These are phyloP conservation scores for Tulasnella sp. DNA, from an alignment of 768 basidiomycete species.

Conservation along the genomic window DNA sequence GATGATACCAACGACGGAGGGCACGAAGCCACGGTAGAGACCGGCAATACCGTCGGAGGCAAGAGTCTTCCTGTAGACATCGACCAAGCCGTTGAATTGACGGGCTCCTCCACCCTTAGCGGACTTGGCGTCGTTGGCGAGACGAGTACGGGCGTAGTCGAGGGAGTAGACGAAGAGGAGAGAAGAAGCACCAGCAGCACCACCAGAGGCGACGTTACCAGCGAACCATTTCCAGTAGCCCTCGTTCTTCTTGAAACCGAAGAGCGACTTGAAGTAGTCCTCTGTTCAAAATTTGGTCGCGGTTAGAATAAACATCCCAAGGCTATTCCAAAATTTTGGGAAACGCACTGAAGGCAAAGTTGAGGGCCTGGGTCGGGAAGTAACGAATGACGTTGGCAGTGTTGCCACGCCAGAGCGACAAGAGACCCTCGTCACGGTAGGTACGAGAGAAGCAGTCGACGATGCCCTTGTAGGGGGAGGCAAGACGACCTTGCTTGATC, in stretches of 20 bases:
- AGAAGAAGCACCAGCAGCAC: conserved; percentile 97
- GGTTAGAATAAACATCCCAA: conserved; percentile 9
- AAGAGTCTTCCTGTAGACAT: conserved; percentile 96
- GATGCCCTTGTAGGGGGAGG: conserved; percentile 94
- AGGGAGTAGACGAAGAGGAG: conserved; percentile 99
- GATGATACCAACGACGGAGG: conserved; percentile 98
- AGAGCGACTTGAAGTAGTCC: conserved; percentile 98
- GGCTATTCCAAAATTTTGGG: conserved; percentile 5
- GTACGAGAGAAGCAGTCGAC: conserved; percentile 86
- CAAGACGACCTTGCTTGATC: conserved; percentile 99
- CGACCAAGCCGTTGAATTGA: conserved; percentile 98
- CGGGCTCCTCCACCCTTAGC: conserved; percentile 84
- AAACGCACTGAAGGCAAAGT: conserved; percentile 97
- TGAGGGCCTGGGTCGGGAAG: conserved; percentile 99
- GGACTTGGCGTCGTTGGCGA: conserved; percentile 96
- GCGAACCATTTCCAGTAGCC: conserved; percentile 99
- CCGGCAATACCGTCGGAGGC: conserved; percentile 96
- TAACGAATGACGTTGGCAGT: conserved; percentile 99
- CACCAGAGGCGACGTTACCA: conserved; percentile 97
- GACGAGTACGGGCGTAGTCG: conserved; percentile 98
- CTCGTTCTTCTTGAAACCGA: conserved; percentile 96
- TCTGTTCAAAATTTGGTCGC: conserved; percentile 38
- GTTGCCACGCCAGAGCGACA: conserved; percentile 98
- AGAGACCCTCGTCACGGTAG: conserved; percentile 89
- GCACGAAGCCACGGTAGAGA: conserved; percentile 99